Conservation (phyloP, 139 green algal species). For the Coccomyxa sp. region DNA sequence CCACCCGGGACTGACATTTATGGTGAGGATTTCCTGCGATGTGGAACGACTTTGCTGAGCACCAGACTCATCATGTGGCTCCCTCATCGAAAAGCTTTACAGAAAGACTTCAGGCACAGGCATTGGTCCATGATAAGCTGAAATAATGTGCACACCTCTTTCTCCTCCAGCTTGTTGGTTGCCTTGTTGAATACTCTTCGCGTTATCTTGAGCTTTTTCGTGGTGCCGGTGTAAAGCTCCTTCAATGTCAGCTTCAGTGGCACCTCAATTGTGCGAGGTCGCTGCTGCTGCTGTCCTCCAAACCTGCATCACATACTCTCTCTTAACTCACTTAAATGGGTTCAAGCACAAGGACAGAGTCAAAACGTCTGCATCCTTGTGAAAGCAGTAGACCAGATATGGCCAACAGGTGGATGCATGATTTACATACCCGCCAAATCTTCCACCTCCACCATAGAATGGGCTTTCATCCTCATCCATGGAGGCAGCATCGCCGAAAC, state of each 20-base stretch:
- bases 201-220: slow-evolving; percentile 38
- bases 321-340: background rate
- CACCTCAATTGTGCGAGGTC: background rate
- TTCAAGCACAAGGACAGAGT: too few relatives aligned
- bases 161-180: slow-evolving; percentile 13
- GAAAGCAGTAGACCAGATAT: too few relatives aligned
- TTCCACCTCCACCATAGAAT: background rate
- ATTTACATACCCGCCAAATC: background rate
- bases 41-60: too few relatives aligned
- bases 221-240: slow-evolving; percentile 74
- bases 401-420: background rate
- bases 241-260: slow-evolving; percentile 43
- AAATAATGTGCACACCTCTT: slow-evolving; percentile 72
- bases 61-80: too few relatives aligned
- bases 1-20: slow-evolving; percentile 87
- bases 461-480: background rate
- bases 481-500: background rate
- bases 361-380: too few relatives aligned
- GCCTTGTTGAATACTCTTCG: slow-evolving; percentile 17
- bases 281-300: background rate
- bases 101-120: too few relatives aligned
- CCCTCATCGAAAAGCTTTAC: too few relatives aligned
- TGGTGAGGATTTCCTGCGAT: slow-evolving; percentile 9
- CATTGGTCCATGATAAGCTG: background rate
- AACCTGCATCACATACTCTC: background rate